Base-by-base conservation (phyloP, 1,284 basidiomycete genomes). In the Phlebopus sp. region DNA sequence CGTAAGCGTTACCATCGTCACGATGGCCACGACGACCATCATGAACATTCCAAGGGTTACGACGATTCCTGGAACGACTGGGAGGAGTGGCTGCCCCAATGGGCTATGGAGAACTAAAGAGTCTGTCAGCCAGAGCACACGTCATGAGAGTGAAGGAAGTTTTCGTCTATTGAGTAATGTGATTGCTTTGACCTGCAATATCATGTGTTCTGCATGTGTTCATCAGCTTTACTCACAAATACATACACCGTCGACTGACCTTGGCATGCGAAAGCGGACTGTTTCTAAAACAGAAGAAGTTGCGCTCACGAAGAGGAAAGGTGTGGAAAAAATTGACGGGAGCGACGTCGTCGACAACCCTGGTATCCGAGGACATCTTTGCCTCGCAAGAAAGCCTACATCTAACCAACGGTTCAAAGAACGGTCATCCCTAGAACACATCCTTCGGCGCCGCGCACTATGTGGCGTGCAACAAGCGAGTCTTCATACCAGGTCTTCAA, bases 51-150 rank as follows among this genome's bases (percentile, higher is more conserved):
- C 23, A 62, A 57, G 30, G 61, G 68, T 15, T 52, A 66, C 17
- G 57, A 68, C 32, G 55, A 60, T 17, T 66, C 69, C 5, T 86
- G 81, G 81, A 70, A 75, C 27, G 72, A 77, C 52, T 86, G 85
- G 84, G 78, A 85, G 64, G 72, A 79, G 42, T 79, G 71, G 74
- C 57, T 75, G 40, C 64, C 65, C 18, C 58, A 56, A 31, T 75
- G 72, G 73, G 74, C 69, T 6, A 50, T 47, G 42, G 59, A 66
- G 41, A 37, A 59, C 25, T 74, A 64, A 57, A 17, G 10, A 21
- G 19, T 21, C 1, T 11, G 17, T 4, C 6, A 31, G 19, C 18
- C 29, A 9, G 17, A 17, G 14, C 17, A 23, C 30, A 29, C 18
- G 15, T 18, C 5, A 18, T 35, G 3, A 35, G 17, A 35, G 2